Conservation (phyloP, 257 asterid species). For the Nicotiana noctiflora region DNA sequence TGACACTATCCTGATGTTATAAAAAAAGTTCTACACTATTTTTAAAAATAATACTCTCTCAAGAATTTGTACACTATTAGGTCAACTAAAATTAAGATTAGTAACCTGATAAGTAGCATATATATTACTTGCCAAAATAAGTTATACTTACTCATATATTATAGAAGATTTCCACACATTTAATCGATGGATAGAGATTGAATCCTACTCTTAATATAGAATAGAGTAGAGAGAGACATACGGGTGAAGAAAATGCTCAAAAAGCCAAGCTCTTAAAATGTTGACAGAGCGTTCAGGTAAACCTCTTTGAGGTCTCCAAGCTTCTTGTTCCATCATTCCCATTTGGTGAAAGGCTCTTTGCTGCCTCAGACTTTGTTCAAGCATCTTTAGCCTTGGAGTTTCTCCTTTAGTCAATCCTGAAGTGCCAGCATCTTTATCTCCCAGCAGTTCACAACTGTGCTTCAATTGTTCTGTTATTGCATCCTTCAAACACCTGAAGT, state of each 20-base stretch:
- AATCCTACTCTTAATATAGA: neutral
- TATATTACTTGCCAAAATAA: neutral
- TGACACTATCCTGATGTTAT: no score
- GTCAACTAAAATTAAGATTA: no score
- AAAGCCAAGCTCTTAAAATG: constrained; percentile 94
- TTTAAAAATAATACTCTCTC: no score
- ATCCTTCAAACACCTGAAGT: constrained; percentile 83
- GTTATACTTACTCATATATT: no score
- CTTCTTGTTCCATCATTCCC: constrained; percentile 99
- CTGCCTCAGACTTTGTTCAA: constrained; percentile 80
- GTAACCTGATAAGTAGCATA: no score
- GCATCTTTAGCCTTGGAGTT: constrained; percentile 74
- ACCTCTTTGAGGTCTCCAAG: constrained; percentile 96
- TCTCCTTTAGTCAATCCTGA: constrained; percentile 91
- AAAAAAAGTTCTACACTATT: no score
- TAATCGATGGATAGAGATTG: no score
- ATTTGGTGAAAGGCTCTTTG: constrained; percentile 85
- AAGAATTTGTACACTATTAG: no score
- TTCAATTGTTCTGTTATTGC: constrained; percentile 68
- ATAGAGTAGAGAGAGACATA: constrained; percentile 30
- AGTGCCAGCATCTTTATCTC: constrained; percentile 69
- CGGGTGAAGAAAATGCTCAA: constrained; percentile 98
- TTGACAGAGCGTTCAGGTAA: constrained; percentile 95
- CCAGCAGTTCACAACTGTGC: constrained; percentile 64
- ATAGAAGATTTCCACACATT: no score